Percentiles rank a stretch among this genome's conserved stretches.
Conservation (phyloP, 2,329 filamentous ascomycete species). For the Hymenotorrendiella dingleyae region DNA sequence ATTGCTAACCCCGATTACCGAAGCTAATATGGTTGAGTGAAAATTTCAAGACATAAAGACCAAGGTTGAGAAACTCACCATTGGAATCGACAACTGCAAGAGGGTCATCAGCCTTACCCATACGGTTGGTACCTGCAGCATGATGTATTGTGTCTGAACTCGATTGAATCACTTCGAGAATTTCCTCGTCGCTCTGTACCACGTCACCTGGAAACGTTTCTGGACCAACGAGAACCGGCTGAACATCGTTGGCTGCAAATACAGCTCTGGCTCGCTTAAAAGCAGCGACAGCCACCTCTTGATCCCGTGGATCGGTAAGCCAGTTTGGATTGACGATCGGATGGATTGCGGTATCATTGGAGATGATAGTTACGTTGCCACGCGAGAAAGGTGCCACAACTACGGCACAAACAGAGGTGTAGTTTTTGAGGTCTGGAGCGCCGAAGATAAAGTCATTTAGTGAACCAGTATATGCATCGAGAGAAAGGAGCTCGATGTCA, state of each 20-base stretch:
- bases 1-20: no score
- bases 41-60: no score
- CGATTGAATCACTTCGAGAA: slow-evolving; percentile 6
- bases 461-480: not conserved
- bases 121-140: slow-evolving; percentile 34
- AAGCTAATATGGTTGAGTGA: no score
- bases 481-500: slow-evolving; percentile 15
- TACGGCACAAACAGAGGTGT: slow-evolving; percentile 29
- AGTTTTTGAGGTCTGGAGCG: slow-evolving; percentile 29
- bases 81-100: slow-evolving; percentile 47
- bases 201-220: slow-evolving; percentile 18
- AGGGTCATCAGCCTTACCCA: slow-evolving; percentile 47
- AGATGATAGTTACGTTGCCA: slow-evolving; percentile 39
- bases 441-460: not conserved
- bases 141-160: slow-evolving; percentile 1
- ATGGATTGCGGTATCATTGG: slow-evolving; percentile 29
- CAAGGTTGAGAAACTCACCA: no score
- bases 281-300: slow-evolving; percentile 37
- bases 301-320: slow-evolving; percentile 37
- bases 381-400: slow-evolving; percentile 38
- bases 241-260: slow-evolving; percentile 13
- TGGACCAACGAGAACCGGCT: slow-evolving; percentile 9
- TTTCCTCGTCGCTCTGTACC: slow-evolving; percentile 19
- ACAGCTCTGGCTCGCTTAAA: slow-evolving; percentile 38
- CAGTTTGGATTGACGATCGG: slow-evolving; percentile 41